Base-by-base conservation (phyloP, 345 rosid genomes). In the Brassica nigra region DNA sequence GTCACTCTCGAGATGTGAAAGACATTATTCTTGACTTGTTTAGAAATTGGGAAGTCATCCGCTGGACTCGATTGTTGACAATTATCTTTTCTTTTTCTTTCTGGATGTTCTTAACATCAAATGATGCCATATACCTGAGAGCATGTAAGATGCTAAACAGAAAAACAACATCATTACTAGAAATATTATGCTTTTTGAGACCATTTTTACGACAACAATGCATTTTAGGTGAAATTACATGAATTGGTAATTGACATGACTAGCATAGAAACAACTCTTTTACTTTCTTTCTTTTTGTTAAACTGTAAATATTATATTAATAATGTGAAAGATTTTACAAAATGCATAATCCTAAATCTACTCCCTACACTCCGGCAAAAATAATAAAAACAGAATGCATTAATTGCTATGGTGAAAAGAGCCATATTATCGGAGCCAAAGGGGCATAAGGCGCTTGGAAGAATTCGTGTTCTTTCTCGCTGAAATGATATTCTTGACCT, bases 91-190 rank as follows among this genome's bases (percentile, higher is more conserved):
- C 11, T 7, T 55, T 55, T 55, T 55, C 2, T 3, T 8, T 57
- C 8, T 20, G 4, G 12, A 20, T 20, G 62, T 8, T 58, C 5
- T 58, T 8, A 23, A 58, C 62, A 58, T 58, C 30, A 58, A 58
- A 58, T 58, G 71, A 67, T 82, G 81, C 67, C 80, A 75, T 84
- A 72, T 69, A 65, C 59, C 78, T 73, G 81, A 81, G 82, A 84
- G 44, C 44, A 37, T 37, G 23, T 54, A 54, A 6, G 0, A 15
- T 58, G 62, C 62, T 5, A 20, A 39, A 20, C 5, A 23, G 23
- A 57, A 57, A 58, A 18, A 18, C 28, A 18, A 20, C 62, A 8
- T 58, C 11, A 8, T 31, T 31, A 44, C 52, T 18, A 55, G 3
- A 18, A 8, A 58, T 18, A 8, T 58, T 20, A 39, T 39, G 47